Base-by-base conservation (phyloP, 2,329 filamentous ascomycete genomes). In the Bipolaris gigantea region DNA sequence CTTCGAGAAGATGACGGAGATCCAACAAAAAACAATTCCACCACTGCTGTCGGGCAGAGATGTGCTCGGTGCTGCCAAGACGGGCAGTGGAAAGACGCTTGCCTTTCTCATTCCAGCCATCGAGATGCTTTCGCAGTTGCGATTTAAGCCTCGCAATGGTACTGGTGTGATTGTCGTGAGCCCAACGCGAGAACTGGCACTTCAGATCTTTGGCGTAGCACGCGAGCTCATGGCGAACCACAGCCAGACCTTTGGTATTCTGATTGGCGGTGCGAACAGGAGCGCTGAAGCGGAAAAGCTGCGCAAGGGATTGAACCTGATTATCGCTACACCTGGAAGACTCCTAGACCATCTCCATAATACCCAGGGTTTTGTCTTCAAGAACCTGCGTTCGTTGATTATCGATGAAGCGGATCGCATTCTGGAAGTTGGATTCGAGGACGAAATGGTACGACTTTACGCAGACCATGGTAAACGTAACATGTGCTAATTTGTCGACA, bases 361-460 rank as follows among this genome's bases (percentile, higher is more conserved):
- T 73, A 97, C 94, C 0, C 88, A 89, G 53, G 87, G 88, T 18
- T 97, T 97, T 62, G 79, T 88, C 0, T 96, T 90, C 83, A 96
- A 96, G 81, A 96, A 97, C 75, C 78, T 96, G 65, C 92, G 92
- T 75, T 89, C 91, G 1, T 81, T 99, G 33, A 85, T 99, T 63
- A 97, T 97, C 63, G 94, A 99, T 67, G 94, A 99, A 78, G 94
- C 94, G 16, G 94, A 99, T 73, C 88, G 94, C 43, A 97, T 99
- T 59, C 80, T 99, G 40, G 94, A 99, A 78, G 90, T 97, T 59
- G 93, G 94, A 66, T 99, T 99, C 81, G 94, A 99, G 76, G 94
- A 97, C 70, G 94, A 99, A 78, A 96, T 99, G 89, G 40, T 43
- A 32, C 6, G 40, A 8, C 16, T 43, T 4, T 30, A 16, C 16